Base-by-base conservation (phyloP, 805 yeast genomes). In the Candida broadrunensis region DNA sequence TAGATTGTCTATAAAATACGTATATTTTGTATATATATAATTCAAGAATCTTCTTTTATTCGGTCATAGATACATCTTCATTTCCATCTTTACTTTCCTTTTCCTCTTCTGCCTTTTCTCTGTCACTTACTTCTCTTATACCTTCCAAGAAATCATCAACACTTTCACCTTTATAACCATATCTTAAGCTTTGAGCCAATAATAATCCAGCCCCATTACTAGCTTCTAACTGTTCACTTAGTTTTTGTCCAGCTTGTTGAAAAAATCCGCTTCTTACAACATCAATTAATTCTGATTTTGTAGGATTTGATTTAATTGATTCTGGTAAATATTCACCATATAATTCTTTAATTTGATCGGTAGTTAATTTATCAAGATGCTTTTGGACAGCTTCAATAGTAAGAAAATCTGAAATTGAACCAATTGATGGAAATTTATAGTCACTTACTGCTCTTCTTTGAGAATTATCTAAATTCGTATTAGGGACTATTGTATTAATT, bases 141-240 rank as follows among this genome's bases (percentile, higher is more conserved):
- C 77, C 78, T 14, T 54, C 49, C 46, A 80, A 54, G 44, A 77
- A 78, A 12, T 72, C 72, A 27, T 66, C 73, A 26, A 78, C 57
- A 1, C 84, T 84, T 52, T 80, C 84, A 8, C 83, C 83, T 8
- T 55, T 38, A 47, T 80, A 80, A 5, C 63, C 70, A 48, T 64
- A 64, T n/a, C 72, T 74, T 32, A 78, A 62, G 30, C 76, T 67
- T 41, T 64, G 67, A 24, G 83, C 61, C 30, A 80, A 66, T 32
- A 78, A 47, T 43, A 60, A 65, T 5, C 82, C 79, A 11, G 77
- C 74, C 9, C 77, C 78, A 13, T 56, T 54, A 18, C 54, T 49
- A 18, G 49, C 41, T n/a, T 52, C 55, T 35, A 80, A 55, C 21
- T 72, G 78, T 24, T 56, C 58, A 38, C 73, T 60, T 41, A 81